Base-by-base conservation (phyloP, 148 eudicot genomes). In the Tetragonia tetragonoides region DNA sequence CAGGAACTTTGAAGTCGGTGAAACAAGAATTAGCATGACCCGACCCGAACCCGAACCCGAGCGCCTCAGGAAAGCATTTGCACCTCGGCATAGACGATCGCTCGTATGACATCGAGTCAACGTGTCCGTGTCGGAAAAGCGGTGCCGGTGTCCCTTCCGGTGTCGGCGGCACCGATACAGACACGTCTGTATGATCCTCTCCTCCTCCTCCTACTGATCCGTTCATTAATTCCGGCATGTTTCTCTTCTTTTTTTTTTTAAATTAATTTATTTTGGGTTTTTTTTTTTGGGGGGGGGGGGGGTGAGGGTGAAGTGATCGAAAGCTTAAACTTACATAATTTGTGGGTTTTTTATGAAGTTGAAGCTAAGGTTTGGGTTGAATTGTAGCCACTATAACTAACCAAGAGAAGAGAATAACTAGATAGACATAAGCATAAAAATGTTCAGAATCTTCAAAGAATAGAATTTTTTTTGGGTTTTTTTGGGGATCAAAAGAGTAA, bases 81-180 rank as follows among this genome's bases (percentile, higher is more conserved):
- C 95, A 89, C 34, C 90, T 77, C 2, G 97, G 97, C 98, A 92
- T 87, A 79, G 98, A 88, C 87, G 90, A 88, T 68, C 98, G 82
- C 68, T 92, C 97, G 60, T 89, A 92, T 5, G 94, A 86, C 73
- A 85, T 71, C 11, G 98, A 94, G 86, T 92, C 98, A 63, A 94
- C 83, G 53, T 91, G 83, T 40, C 85, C 51, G 59, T 89, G 80
- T n/a, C 87, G 28, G 34, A 88, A 73, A 34, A 94, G 40, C 57
- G 97, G 93, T 63, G 87, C 88, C 16, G 98, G 98, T 17, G 98
- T 94, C 3, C 87, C 90, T 61, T 84, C 91, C 63, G 88, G 88
- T 17, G 86, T 83, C 41, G 72, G 42, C 3, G 95, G 91, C 28
- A 38, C 81, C 38, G 78, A 53, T 76, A 89, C 80, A 38, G 82